Percentiles rank a stretch among this genome's conserved stretches.
phyloP scores from a whole-genome alignment of 371 early-diverging fungal genomes.

The Saksenaea vasiformis region DNA sequence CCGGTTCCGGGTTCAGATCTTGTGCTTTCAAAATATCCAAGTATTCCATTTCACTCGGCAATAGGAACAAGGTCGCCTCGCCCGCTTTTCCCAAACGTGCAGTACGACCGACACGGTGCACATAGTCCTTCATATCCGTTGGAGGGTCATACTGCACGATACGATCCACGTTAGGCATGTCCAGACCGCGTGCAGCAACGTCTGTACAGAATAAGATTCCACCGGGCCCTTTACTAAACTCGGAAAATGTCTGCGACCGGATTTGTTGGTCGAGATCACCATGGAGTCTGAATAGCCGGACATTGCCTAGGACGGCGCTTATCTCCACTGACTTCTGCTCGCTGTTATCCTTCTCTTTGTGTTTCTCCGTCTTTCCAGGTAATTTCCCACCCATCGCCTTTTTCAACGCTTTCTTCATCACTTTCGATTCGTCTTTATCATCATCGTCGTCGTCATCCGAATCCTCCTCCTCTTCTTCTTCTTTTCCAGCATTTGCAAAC shows the following conservation, averaged over 20 bases:
- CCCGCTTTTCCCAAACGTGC: conserved; percentile 93
- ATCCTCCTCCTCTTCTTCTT: conserved; percentile 43
- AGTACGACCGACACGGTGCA: conserved; percentile 99
- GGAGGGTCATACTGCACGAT: conserved; percentile 99
- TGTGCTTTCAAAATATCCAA: conserved; percentile 73
- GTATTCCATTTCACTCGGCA: conserved; percentile 90
- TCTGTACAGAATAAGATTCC: conserved; percentile 94
- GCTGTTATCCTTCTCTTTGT: conserved; percentile 33
- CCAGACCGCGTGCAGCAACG: conserved; percentile 98
- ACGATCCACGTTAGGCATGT: conserved; percentile 89
- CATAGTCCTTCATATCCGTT: conserved; percentile 87
- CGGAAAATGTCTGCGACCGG: conserved; percentile 73
- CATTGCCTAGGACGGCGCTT: conserved; percentile 57
- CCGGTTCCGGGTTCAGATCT: conserved; percentile 57
- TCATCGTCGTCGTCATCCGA: conserved; percentile 44
- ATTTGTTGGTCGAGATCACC: conserved; percentile 83
- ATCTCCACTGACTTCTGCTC: conserved; percentile 30
- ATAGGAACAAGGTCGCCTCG: conserved; percentile 77
- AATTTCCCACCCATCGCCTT: conserved; percentile 21
- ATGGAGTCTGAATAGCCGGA: conserved; percentile 82
- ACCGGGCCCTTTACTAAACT: conserved; percentile 66
- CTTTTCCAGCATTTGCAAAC: conserved; percentile 61
- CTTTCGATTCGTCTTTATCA: conserved; percentile 23
- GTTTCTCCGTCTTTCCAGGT: conserved; percentile 25
- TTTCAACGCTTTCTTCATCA: conserved; percentile 27